Evolutionary conservation across 148 eudicot genomes (phyloP).

Genomic region (Camellia japonica): DNA sequence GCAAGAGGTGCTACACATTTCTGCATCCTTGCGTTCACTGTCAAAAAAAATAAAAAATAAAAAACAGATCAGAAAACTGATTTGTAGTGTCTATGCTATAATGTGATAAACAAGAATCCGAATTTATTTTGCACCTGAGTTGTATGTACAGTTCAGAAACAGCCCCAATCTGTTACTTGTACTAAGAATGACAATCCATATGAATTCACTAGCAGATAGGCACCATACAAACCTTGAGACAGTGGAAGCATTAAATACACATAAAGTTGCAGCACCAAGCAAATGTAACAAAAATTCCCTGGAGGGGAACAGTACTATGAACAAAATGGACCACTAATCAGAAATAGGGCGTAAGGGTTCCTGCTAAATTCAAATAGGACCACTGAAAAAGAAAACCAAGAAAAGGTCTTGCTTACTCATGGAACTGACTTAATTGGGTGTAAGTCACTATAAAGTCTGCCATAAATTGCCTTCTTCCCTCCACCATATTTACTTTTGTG

Average conservation of each 20-base stretch:
- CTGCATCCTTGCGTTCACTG: conserved; percentile 1
- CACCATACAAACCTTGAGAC: neutral
- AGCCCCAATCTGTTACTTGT: neutral
- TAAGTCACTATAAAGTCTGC: neutral
- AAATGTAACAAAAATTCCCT: neutral
- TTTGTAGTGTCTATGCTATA: neutral
- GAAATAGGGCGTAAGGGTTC: neutral
- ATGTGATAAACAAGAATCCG: neutral
- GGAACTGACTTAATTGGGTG: neutral
- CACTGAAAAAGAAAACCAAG: neutral
- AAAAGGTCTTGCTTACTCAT: neutral
- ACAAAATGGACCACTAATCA: neutral
- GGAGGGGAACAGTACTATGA: neutral
- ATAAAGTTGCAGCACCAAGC: neutral
- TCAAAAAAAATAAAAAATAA: neutral
- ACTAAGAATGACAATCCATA: neutral
- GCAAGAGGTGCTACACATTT: no score
- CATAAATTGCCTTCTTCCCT: neutral
- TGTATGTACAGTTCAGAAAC: neutral
- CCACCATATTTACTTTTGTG: neutral
- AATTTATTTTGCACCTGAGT: neutral
- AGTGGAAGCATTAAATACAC: neutral
- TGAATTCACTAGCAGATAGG: neutral
- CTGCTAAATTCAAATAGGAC: neutral
- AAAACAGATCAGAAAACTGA: neutral